A percentile compares a stretch with the other conserved stretches of the same genome.
Evolutionary conservation across 768 basidiomycete species (phyloP).

Genomic region (Amanita rimosa): DNA sequence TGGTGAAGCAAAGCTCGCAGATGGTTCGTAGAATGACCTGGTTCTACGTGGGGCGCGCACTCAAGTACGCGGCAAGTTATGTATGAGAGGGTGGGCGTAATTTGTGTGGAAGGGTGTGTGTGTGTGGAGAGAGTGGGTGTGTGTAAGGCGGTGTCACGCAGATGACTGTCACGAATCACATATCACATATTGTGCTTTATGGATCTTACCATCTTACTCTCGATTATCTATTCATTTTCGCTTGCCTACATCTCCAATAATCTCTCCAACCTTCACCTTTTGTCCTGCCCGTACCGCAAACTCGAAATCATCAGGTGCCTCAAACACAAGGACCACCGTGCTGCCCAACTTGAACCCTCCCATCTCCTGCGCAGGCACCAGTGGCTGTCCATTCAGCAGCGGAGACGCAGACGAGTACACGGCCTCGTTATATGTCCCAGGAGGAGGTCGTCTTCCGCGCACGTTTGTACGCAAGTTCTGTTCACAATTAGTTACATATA

Average conservation of each 20-base stretch:
- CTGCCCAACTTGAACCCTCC: conserved; percentile 94
- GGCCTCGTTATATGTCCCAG: conserved; percentile 87
- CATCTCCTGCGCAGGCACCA: conserved; percentile 87
- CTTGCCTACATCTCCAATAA: conserved; percentile 49
- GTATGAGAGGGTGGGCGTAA: background rate
- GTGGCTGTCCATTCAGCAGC: conserved; percentile 79
- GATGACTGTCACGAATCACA: background rate
- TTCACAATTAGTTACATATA: background rate
- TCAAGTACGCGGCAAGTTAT: conserved; percentile 3
- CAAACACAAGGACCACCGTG: conserved; percentile 94
- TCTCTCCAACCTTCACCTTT: conserved; percentile 81
- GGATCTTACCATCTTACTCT: too few relatives aligned
- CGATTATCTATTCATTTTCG: conserved; percentile 10
- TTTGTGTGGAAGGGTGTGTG: too few relatives aligned
- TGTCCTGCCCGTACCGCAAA: conserved; percentile 70
- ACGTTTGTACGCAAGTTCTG: conserved; percentile 86
- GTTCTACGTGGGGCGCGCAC: conserved; percentile 1
- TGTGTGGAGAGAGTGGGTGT: too few relatives aligned
- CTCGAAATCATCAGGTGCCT: conserved; percentile 78
- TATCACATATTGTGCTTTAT: too few relatives aligned
- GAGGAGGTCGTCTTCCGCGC: conserved; percentile 55
- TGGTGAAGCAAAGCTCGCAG: conserved; percentile 2
- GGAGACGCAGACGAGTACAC: conserved; percentile 80
- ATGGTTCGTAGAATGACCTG: conserved; percentile 1
- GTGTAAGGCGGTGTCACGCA: background rate